Evolutionary conservation across 2,329 filamentous ascomycete species (phyloP), one percentile per base, ranked within the genome.

Genomic region (Exophiala aquamarina): DNA sequence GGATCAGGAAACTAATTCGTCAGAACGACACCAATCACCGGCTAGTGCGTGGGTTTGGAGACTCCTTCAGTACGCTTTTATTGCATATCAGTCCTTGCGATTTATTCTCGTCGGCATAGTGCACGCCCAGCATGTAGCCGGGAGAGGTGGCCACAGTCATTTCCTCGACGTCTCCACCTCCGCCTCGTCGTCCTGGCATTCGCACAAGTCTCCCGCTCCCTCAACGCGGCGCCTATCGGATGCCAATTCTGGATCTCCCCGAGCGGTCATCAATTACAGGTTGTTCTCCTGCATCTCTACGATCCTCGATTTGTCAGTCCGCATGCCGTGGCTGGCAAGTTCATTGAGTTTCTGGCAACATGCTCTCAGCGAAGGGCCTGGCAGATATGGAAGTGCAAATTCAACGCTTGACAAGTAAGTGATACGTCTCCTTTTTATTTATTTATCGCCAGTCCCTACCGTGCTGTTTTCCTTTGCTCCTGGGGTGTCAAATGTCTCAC

Each of bases 251-350:
- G 61, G 55, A 52, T 34, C 38, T 56, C 67, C 63, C 52, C 77
- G 76, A 49, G 86, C 89, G 43, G 78, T 96, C 58, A 71, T 93
- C 51, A 78, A 79, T 56, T 95, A 93, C 77, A 82, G 80, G 60
- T 66, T 89, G 42, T 95, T 87, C 83, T 75, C 82, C 60, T 88
- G 87, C 68, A 66, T 85, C 47, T 83, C 83, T 53, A 83, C 82
- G 65, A 69, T 95, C 54, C 70, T 90, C 58, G 83, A 90, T 73
- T 70, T 95, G 63, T 77, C 85, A 58, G 68, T 74, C 56, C 87
- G 89, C 68, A 95, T 95, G 89, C 92, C 92, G 55, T 97, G 92
- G 92, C 78, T 95, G 47, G 78, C 77, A 63, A 89, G 89, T 63
- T 73, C 81, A 58, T 66, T 93, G 50, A 86, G 87, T 47, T 79